These are phyloP conservation scores for Zygosaccharomyces siamensis DNA, from an alignment of 805 yeast species.

Conservation along the genomic window DNA sequence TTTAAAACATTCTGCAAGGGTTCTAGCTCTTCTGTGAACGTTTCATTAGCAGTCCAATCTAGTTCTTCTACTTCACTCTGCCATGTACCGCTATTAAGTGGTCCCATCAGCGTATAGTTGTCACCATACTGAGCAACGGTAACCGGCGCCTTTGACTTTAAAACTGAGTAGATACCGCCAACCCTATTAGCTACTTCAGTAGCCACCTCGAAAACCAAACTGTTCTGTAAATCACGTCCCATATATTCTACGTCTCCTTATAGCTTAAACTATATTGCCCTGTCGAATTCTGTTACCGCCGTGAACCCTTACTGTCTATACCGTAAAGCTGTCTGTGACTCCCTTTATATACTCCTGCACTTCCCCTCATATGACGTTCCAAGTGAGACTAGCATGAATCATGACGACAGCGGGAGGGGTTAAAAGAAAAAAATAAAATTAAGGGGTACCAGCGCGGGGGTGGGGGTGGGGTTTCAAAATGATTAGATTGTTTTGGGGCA, in stretches of 20 bases:
- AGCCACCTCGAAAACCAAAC: conserved; percentile 86
- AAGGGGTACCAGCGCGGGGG: too few species aligned
- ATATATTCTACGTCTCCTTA: conserved; percentile 30
- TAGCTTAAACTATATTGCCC: not conserved
- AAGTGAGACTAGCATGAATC: not conserved
- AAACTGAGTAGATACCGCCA: conserved; percentile 95
- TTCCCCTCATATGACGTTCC: not conserved
- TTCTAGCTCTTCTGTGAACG: conserved; percentile 27
- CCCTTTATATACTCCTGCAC: not conserved
- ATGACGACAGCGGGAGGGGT: not conserved
- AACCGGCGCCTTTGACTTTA: conserved; percentile 94
- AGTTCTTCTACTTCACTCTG: conserved; percentile 79
- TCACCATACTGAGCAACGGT: conserved; percentile 90
- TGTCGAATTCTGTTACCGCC: too few species aligned
- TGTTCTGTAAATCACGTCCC: conserved; percentile 84
- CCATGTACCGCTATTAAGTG: conserved; percentile 67
- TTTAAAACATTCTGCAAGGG: conserved; percentile 48
- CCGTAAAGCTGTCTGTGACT: not conserved
- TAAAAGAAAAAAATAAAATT: too few species aligned
- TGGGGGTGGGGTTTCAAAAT: not conserved
- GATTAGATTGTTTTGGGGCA: not conserved
- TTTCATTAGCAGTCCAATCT: conserved; percentile 46
- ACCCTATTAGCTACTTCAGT: conserved; percentile 97
- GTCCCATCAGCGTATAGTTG: conserved; percentile 83
- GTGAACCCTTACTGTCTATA: too few species aligned